Base-by-base conservation (phyloP, 768 basidiomycete species). In the Tricholoma hemisulphureum region DNA sequence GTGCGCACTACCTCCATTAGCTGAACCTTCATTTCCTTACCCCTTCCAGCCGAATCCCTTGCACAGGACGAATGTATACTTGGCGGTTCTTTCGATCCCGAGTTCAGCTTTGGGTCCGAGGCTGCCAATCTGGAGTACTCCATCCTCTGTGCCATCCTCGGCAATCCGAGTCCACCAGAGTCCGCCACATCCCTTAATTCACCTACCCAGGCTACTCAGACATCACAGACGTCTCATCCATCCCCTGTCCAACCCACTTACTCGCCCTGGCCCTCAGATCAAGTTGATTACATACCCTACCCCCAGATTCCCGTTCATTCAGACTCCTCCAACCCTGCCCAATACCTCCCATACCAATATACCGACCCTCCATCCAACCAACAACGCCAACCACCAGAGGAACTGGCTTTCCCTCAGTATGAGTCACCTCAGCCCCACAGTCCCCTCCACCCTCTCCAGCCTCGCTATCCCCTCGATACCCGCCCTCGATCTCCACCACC, bases 91-190 rank as follows among this genome's bases (percentile, higher is more conserved):
- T 87, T 88, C 67, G 83, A 88, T 68, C 77, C 87, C 51, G 77
- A 77, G 65, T 81, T 80, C 70, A 65, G 84, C 11, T 94, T 95
- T 71, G 90, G 88, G 51, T 93, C 92, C 45, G 91, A 95, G 70
- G 93, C 91, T 8, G 94, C 93, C 21, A 95, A 95, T 69, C 79
- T 93, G 60, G 96, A 98, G 69, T 98, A 97, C 73, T 93, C 93
- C 49, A 96, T 97, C 63, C 84, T 98, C 6, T 93, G 91, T 48
- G 85, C 89, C 21, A 95, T 98, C 68, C 81, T 98, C 51, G 93
- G 91, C 35, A 90, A 86, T 63, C 82, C 87, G 31, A 87, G 86
- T 68, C 83, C 80, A 6, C 69, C 80, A 43, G 78, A 81, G 26
- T 76, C 79, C 3, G 69, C 69, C 1, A 67, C 74, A 34, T 76